Percentiles rank a stretch among this genome's conserved stretches.
Conservation (phyloP, 2,329 filamentous ascomycete species). For the Sphaerulina vaccinii region DNA sequence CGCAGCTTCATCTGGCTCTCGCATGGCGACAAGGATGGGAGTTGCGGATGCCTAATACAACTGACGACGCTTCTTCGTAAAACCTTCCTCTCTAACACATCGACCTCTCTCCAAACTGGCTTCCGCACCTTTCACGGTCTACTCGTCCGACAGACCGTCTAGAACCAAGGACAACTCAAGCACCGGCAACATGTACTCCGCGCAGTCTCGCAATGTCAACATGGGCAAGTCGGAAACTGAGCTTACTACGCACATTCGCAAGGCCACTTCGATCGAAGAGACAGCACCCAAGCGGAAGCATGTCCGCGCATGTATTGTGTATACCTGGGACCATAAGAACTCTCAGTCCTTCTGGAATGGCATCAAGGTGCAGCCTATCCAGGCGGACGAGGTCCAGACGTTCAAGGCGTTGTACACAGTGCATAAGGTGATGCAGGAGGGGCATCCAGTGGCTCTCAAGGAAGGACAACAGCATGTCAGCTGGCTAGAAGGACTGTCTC, state of each 20-base stretch:
- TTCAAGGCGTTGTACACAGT: slow-evolving; percentile 98
- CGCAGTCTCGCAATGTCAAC: slow-evolving; percentile 55
- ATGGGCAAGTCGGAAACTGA: slow-evolving; percentile 67
- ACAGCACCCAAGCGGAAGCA: slow-evolving; percentile 80
- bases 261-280: slow-evolving; percentile 60
- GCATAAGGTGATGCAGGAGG: slow-evolving; percentile 96
- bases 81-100: neutral
- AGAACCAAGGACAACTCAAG: slow-evolving; percentile 7
- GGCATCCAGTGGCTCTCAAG: slow-evolving; percentile 80
- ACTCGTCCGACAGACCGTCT: slow-evolving; percentile 14
- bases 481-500: slow-evolving; percentile 90
- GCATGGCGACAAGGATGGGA: slow-evolving; percentile 7
- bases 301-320: slow-evolving; percentile 96
- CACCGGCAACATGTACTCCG: slow-evolving; percentile 37
- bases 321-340: slow-evolving; percentile 98
- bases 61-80: slow-evolving; percentile 9
- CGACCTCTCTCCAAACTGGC: slow-evolving; percentile 1
- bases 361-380: slow-evolving; percentile 99
- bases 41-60: slow-evolving; percentile 19
- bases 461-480: slow-evolving; percentile 85
- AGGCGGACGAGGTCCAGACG: slow-evolving; percentile 96
- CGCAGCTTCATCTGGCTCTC: slow-evolving; percentile 1
- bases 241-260: slow-evolving; percentile 65
- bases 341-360: slow-evolving; percentile 94
- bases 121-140: slow-evolving; percentile 23